These are phyloP conservation scores for Sanghuangporus sanghuang DNA, from an alignment of 1,284 basidiomycete genomes.

Conservation along the genomic window DNA sequence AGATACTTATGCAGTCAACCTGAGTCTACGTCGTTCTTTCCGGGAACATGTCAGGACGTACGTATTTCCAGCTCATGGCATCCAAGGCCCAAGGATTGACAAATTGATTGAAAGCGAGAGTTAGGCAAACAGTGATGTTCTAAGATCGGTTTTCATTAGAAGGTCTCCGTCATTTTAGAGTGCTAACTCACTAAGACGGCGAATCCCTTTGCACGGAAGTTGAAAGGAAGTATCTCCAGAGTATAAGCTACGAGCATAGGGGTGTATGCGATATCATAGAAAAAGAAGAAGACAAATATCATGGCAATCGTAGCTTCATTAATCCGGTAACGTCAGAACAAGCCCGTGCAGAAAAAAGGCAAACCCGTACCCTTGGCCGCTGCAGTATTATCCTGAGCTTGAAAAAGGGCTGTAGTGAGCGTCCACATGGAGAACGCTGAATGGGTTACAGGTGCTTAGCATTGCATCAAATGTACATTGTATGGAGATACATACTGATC, in stretches of 20 bases:
- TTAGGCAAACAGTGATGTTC: slow-evolving; percentile 54
- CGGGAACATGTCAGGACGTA: slow-evolving; percentile 21
- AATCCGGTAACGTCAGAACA: not conserved
- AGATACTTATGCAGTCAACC: slow-evolving; percentile 36
- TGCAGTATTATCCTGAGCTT: slow-evolving; percentile 36
- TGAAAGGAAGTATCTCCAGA: slow-evolving; percentile 68
- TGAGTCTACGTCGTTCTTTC: not conserved
- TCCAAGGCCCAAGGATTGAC: slow-evolving; percentile 67
- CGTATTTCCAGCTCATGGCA: slow-evolving; percentile 65
- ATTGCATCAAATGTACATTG: not conserved
- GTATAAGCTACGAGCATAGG: slow-evolving; percentile 74
- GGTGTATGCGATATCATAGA: slow-evolving; percentile 68
- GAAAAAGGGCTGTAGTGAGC: slow-evolving; percentile 53
- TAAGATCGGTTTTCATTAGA: slow-evolving; percentile 23
- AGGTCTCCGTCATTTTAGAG: too few relatives aligned
- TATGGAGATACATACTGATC: slow-evolving; percentile 23
- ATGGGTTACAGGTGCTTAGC: not conserved
- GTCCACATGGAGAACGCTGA: slow-evolving; percentile 56
- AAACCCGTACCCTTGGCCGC: slow-evolving; percentile 46
- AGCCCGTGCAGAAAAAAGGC: not conserved
- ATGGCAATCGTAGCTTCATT: slow-evolving; percentile 60
- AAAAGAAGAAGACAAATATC: slow-evolving; percentile 66
- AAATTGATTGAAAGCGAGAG: slow-evolving; percentile 66
- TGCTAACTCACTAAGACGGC: slow-evolving; percentile 54
- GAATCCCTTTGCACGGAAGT: slow-evolving; percentile 74